Base-by-base conservation (phyloP, 2,329 filamentous ascomycete species). In the Amphichorda felina region DNA sequence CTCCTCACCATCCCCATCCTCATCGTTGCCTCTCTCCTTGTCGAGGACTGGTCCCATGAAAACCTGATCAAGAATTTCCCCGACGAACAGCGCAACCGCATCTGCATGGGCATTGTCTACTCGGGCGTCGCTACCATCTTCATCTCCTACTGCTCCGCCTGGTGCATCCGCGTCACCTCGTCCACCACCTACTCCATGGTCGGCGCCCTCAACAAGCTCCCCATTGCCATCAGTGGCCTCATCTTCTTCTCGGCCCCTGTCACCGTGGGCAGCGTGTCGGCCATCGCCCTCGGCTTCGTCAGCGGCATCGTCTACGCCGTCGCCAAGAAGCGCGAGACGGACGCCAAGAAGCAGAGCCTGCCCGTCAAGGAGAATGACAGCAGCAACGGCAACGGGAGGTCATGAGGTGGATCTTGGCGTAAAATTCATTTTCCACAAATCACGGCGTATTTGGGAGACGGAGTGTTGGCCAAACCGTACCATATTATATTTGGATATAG, bases 131-230 rank as follows among this genome's bases (percentile, higher is more conserved):
- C 79, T 25, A 84, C 88, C 34, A 88, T 96, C 52, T 94, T 95
- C 64, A 98, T 98, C 60, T 96, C 89, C n/a, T 98, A 98, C 72
- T 93, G 87, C 54, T 95, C 89, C 13, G 91, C 91, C 26, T 98
- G 91, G 91, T 96, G 91, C 56, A 93, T 98, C 44, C 88, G 91
- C 46, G 84, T 94, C 44, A 96, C 91, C 7, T 94, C 88, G 0
- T 95, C 88, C 14, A 98, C 91, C 8, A 98, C 91, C 2, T 98
- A 96, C 68, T 94, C 85, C 21, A 96, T 98, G 89, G 91, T 96
- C 38, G 91, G 91, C 42, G 86, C 89, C 14, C 70, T 98, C 51
- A 98, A 98, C 73, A 98, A 98, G 70, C 79, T 98, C 22, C 91
- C 91, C 29, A 88, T 98, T 48, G 91, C 91, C 37, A 59, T 98